A percentile compares a stretch with the other conserved stretches of the same genome.
Conservation (phyloP, 2,329 filamentous ascomycete species). For the Claviceps africana region DNA sequence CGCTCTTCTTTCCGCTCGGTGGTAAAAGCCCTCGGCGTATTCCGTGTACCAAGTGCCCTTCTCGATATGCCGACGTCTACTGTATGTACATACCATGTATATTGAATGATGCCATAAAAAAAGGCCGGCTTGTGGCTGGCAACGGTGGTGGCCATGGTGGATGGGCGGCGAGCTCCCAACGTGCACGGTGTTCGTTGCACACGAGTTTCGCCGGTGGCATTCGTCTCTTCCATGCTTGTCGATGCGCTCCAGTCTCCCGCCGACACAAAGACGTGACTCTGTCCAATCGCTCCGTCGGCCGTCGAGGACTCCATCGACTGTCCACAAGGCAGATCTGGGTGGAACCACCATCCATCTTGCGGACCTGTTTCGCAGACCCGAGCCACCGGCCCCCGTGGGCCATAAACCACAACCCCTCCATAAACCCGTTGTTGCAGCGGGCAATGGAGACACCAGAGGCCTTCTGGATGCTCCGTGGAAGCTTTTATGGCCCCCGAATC, state of each 20-base stretch:
- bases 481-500: constrained; percentile 10
- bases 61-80: background rate
- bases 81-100: too few relatives aligned
- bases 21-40: background rate
- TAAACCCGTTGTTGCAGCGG: constrained; percentile 6
- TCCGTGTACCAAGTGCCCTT: background rate
- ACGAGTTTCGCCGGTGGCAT: background rate
- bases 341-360: constrained; percentile 9
- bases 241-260: background rate
- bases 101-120: background rate
- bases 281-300: constrained; percentile 5
- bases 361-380: constrained; percentile 7
- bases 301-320: constrained; percentile 5
- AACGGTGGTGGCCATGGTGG: background rate
- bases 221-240: background rate
- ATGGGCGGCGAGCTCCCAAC: background rate
- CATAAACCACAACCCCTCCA: constrained; percentile 6
- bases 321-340: constrained; percentile 13
- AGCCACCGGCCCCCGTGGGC: constrained; percentile 5
- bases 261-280: background rate
- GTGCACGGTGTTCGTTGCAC: background rate
- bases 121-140: background rate
- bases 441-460: constrained; percentile 9
- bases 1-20: constrained; percentile 5
- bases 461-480: constrained; percentile 12